Evolutionary conservation across 1,284 basidiomycete genomes (phyloP), one percentile per base, ranked within the genome.

Genomic region (Tilletia indica): DNA sequence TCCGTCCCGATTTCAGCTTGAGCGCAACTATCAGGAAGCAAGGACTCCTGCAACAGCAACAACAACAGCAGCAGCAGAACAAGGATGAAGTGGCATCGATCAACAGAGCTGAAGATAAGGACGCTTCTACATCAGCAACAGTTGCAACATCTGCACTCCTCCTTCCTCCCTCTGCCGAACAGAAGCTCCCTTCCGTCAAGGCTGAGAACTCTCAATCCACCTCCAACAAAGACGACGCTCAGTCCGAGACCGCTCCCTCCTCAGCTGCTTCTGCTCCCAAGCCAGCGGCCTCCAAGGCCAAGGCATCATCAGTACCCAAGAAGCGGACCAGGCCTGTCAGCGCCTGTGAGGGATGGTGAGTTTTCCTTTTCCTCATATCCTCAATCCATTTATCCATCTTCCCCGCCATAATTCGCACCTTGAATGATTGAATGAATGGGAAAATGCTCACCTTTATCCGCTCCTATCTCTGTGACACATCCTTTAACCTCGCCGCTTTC

Each of bases 251-350:
- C 25, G 38, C 25, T 25, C 36, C 58, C 19, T 12, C 25, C 14
- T 63, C 58, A 11, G 38, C 39, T 21, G 9, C 64, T 11, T 5
- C 64, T 19, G 36, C 64, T 12, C 14, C 64, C 19, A 11, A 42
- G 21, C 42, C 31, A n/a, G 0, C 16, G 5, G 4, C 38, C 5
- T 16, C 64, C 64, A 42, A 25, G 14, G 51, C 51, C 51, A 42
- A 67, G 64, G n/a, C 34, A 25, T 38, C 64, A 2, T 38, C 64
- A 48, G 11, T 78, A 34, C 76, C 78, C 42, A 81, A 80, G 66
- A 80, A 78, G 75, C 73, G 78, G 31, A 81, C 80, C 11, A 68
- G 80, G 9, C 80, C 80, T 21, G 76, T 81, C 54, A 78, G 76
- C 54, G 80, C 80, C 1, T 81, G 80, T 68, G 80, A 81, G 49